A percentile compares a stretch with the other conserved stretches of the same genome.
Conservation (phyloP, 345 rosid genomes). For the Microcos paniculata region DNA sequence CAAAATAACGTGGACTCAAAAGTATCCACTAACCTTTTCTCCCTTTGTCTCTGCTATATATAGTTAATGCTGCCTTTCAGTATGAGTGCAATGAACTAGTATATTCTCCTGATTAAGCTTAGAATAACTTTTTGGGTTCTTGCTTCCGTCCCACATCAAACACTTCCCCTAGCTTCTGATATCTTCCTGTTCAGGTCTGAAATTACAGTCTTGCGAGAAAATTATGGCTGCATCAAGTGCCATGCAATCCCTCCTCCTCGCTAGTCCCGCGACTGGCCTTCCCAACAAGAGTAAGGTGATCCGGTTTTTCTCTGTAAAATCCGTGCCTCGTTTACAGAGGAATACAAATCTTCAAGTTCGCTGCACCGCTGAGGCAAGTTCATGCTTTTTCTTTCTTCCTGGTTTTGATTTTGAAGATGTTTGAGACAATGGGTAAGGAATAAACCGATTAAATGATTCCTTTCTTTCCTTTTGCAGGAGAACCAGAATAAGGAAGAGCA, state of each 20-base stretch:
- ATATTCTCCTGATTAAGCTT: not conserved
- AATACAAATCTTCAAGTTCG: slow-evolving; percentile 28
- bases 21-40: slow-evolving; percentile 21
- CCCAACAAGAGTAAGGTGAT: slow-evolving; percentile 22
- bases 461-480: not conserved
- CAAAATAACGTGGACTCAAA: slow-evolving; percentile 33
- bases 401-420: not conserved
- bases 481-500: not conserved
- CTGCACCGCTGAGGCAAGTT: slow-evolving; percentile 43
- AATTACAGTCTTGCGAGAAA: not conserved
- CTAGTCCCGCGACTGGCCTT: slow-evolving; percentile 29
- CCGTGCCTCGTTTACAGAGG: slow-evolving; percentile 25
- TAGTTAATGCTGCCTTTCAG: no score
- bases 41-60: not conserved
- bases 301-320: slow-evolving; percentile 22
- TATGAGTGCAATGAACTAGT: not conserved
- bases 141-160: not conserved
- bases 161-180: not conserved
- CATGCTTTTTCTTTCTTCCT: not conserved
- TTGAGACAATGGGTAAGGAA: no score
- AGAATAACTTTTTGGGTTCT: not conserved
- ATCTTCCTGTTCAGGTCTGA: not conserved
- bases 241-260: slow-evolving; percentile 43
- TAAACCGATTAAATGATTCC: not conserved
- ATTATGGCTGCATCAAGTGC: slow-evolving; percentile 45